Percentiles rank a stretch among this genome's conserved stretches.
These are phyloP conservation scores for Eucalyptus sp. DNA, from an alignment of 345 rosid species.

Conservation along the genomic window DNA sequence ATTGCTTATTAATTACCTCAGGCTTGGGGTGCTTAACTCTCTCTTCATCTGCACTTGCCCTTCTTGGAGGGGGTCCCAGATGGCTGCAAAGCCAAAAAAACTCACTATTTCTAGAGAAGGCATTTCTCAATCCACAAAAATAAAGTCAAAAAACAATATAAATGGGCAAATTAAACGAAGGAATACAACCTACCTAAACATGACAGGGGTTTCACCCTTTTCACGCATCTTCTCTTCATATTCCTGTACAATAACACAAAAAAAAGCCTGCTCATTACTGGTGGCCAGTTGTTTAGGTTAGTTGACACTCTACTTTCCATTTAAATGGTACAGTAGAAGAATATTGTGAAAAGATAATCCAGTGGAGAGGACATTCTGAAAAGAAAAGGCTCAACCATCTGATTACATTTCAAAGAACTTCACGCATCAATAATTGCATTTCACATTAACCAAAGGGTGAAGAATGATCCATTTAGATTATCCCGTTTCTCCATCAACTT, in stretches of 20 bases:
- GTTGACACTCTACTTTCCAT: not conserved
- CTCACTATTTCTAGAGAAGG: not conserved
- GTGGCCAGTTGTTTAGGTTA: not conserved
- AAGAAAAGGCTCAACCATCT: not conserved
- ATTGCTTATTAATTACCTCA: conserved; percentile 39
- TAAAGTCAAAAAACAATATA: not conserved
- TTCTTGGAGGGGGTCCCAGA: conserved; percentile 71
- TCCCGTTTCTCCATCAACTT: not conserved
- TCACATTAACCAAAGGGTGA: not conserved
- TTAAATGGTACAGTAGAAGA: not conserved
- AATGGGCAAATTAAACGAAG: not conserved
- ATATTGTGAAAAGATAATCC: not conserved
- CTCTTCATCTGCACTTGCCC: conserved; percentile 78
- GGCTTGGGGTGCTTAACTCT: conserved; percentile 72
- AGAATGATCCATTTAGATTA: not conserved
- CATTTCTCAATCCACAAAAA: not conserved
- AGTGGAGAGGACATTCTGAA: not conserved
- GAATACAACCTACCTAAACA: conserved; percentile 62
- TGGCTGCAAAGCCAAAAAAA: conserved; percentile 48
- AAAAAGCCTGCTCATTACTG: not conserved
- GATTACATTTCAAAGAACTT: not conserved
- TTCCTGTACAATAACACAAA: conserved; percentile 35
- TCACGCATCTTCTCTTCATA: conserved; percentile 90
- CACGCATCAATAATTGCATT: not conserved
- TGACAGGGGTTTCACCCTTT: conserved; percentile 90